Evolutionary conservation across 495 filamentous ascomycete species (phyloP).

Genomic region (Tricharina praecox): DNA sequence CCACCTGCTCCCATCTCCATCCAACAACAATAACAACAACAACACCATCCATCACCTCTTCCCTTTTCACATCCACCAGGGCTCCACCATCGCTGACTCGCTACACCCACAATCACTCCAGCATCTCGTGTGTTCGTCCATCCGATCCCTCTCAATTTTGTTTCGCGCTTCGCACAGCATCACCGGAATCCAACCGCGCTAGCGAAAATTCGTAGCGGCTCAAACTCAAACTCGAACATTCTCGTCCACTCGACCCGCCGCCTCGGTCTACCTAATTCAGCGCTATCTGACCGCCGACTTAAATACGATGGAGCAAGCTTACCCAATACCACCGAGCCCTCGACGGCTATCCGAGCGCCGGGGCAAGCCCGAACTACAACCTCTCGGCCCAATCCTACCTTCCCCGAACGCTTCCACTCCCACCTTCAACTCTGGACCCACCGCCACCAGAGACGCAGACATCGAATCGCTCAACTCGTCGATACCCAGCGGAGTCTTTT

Average conservation of each 20-base stretch:
- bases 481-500: slow-evolving; percentile 15
- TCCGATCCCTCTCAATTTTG: too few relatives aligned
- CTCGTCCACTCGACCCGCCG: too few relatives aligned
- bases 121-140: too few relatives aligned
- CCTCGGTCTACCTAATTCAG: not conserved
- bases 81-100: too few relatives aligned
- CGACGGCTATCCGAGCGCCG: slow-evolving; percentile 24
- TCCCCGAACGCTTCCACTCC: not conserved
- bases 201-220: slow-evolving; percentile 22
- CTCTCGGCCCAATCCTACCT: slow-evolving; percentile 14
- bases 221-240: slow-evolving; percentile 12
- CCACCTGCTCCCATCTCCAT: too few relatives aligned
- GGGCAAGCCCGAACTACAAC: slow-evolving; percentile 25
- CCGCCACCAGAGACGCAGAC: not conserved
- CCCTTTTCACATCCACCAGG: too few relatives aligned
- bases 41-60: too few relatives aligned
- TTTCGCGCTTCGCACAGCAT: too few relatives aligned
- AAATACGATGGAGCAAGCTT: slow-evolving; percentile 2
- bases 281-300: not conserved
- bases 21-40: too few relatives aligned
- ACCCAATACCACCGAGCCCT: slow-evolving; percentile 18
- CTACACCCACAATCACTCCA: too few relatives aligned
- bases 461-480: slow-evolving; percentile 15
- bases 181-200: too few relatives aligned
- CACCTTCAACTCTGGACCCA: not conserved